Conservation (phyloP, 2,329 filamentous ascomycete genomes). For the Beauveria sp. region DNA sequence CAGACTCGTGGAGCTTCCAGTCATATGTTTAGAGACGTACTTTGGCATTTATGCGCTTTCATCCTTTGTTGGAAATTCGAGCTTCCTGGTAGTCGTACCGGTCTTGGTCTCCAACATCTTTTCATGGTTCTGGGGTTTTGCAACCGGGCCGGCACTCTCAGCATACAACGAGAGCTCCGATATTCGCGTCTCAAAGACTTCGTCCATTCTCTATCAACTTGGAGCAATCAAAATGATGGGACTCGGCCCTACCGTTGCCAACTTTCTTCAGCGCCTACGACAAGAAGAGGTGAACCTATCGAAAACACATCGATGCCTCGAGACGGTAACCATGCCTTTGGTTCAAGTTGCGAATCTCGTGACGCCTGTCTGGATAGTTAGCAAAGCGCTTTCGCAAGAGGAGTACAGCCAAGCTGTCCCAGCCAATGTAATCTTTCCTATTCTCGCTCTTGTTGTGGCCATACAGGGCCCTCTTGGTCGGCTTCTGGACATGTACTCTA, state of each 20-base stretch:
- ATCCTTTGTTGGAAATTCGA: neutral
- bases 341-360: neutral
- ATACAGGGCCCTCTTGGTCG: conserved; percentile 9
- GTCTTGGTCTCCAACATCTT: neutral
- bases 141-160: neutral
- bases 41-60: conserved; percentile 5
- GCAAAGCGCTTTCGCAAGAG: neutral
- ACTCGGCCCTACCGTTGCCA: neutral
- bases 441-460: neutral
- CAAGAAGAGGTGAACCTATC: neutral
- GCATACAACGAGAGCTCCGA: neutral
- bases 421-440: neutral
- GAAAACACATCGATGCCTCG: neutral
- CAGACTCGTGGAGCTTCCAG: neutral
- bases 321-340: neutral
- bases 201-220: neutral
- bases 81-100: neutral
- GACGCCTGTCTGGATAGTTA: conserved; percentile 2
- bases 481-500: conserved; percentile 1
- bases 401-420: neutral
- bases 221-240: conserved; percentile 8
- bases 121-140: conserved; percentile 1
- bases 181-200: neutral
- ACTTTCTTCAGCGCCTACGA: neutral
- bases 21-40: neutral